Percentiles rank a stretch among this genome's conserved stretches.
Conservation (phyloP, 2,329 filamentous ascomycete species). For the Tolypocladium tropicale region DNA sequence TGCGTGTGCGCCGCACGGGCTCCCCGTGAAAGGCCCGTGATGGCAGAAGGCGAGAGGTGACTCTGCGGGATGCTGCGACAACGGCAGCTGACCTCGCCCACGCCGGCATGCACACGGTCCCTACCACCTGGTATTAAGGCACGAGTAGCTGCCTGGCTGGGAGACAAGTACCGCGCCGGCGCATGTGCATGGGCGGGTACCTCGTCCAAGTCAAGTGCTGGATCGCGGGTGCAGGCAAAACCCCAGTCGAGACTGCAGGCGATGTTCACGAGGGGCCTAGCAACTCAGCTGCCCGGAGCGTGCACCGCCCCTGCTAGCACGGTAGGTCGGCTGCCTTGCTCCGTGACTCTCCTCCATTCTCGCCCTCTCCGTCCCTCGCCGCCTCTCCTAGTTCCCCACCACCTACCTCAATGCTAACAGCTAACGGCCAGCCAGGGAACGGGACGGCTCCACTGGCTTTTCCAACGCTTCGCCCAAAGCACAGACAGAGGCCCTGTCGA, state of each 20-base stretch:
- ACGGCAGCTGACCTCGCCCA: not conserved
- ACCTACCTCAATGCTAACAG: no score
- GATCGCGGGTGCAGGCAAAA: no score
- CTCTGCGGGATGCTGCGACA: not conserved
- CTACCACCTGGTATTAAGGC: no score
- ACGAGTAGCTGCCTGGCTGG: no score
- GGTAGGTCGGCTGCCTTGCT: not conserved
- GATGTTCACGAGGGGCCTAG: not conserved
- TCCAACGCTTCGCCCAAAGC: no score
- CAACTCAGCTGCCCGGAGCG: not conserved
- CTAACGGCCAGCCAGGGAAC: no score
- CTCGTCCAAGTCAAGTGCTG: no score
- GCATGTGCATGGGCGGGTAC: not conserved
- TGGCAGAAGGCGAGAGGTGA: no score
- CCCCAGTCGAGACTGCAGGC: not conserved
- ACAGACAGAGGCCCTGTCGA: no score
- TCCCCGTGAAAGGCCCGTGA: not conserved
- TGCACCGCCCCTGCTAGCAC: not conserved
- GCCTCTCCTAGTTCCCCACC: not conserved
- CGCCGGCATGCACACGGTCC: not conserved
- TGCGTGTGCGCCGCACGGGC: no score
- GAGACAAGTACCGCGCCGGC: not conserved
- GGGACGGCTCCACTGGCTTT: no score
- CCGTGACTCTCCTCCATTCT: not conserved
- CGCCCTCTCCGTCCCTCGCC: not conserved